These are phyloP conservation scores for Serpula lacrymans DNA, from an alignment of 768 basidiomycete genomes.

Conservation along the genomic window DNA sequence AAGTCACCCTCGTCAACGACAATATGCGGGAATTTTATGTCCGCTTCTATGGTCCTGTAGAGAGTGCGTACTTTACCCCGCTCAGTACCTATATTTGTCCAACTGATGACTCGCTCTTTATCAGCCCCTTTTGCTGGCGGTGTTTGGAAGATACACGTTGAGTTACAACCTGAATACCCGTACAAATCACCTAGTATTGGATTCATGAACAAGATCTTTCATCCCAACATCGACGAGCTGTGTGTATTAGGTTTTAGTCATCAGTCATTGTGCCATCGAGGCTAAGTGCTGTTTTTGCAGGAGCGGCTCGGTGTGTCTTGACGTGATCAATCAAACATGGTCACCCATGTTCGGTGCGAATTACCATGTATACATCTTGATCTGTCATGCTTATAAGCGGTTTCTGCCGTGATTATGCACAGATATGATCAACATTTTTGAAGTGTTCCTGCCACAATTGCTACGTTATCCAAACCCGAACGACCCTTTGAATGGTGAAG, in stretches of 20 bases:
- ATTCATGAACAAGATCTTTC: slow-evolving; percentile 99
- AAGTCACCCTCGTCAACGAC: slow-evolving; percentile 96
- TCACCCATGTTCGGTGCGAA: slow-evolving; percentile 97
- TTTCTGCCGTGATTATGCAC: slow-evolving; percentile 3
- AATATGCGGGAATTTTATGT: slow-evolving; percentile 99
- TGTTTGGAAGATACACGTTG: slow-evolving; percentile 99
- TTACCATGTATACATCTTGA: too few species aligned
- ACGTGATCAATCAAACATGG: slow-evolving; percentile 99
- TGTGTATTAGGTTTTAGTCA: slow-evolving; percentile 47
- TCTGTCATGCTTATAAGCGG: neutral
- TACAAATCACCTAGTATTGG: slow-evolving; percentile 99
- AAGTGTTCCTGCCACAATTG: slow-evolving; percentile 95
- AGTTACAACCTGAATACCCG: slow-evolving; percentile 96
- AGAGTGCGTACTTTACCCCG: slow-evolving; percentile 61
- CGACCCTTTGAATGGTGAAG: slow-evolving; percentile 97
- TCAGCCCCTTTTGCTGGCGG: slow-evolving; percentile 96
- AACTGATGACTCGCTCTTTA: slow-evolving; percentile 5
- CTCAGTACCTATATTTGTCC: slow-evolving; percentile 4
- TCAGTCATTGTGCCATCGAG: slow-evolving; percentile 3
- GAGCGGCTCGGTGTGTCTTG: slow-evolving; percentile 96
- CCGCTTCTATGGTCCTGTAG: slow-evolving; percentile 87
- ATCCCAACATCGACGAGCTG: slow-evolving; percentile 99
- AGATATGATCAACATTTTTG: slow-evolving; percentile 99
- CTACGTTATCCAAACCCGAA: slow-evolving; percentile 98
- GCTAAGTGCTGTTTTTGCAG: slow-evolving; percentile 37